Evolutionary conservation across 805 yeast genomes (phyloP).

Genomic region (Wickerhamiella slavikovae): DNA sequence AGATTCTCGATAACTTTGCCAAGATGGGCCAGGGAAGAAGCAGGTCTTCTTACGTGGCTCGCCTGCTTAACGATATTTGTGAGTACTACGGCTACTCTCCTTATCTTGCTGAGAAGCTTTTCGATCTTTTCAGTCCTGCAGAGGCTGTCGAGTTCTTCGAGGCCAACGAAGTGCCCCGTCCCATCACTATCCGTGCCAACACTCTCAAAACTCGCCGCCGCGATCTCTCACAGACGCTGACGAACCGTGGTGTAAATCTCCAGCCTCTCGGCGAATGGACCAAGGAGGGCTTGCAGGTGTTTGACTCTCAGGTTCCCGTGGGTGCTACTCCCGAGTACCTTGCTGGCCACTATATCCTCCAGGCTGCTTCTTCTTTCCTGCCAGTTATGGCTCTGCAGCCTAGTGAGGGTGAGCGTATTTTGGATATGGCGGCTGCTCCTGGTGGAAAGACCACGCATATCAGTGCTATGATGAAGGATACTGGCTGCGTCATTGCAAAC

Average conservation of each 20-base stretch:
- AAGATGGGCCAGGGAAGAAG: slow-evolving; percentile 42
- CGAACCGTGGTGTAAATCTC: slow-evolving; percentile 88
- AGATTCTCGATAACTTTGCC: slow-evolving; percentile 75
- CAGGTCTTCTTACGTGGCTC: slow-evolving; percentile 61
- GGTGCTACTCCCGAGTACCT: slow-evolving; percentile 99
- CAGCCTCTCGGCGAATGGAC: slow-evolving; percentile 98
- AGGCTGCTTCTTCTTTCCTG: slow-evolving; percentile 93
- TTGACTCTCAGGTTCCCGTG: slow-evolving; percentile 97
- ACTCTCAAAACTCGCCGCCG: slow-evolving; percentile 87
- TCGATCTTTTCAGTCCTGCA: slow-evolving; percentile 75
- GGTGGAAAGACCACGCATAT: slow-evolving; percentile 96
- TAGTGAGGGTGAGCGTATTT: slow-evolving; percentile 84
- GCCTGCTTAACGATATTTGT: slow-evolving; percentile 69
- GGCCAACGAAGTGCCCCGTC: slow-evolving; percentile 94
- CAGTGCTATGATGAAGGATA: slow-evolving; percentile 91
- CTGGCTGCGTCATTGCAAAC: slow-evolving; percentile 93
- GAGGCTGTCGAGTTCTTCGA: slow-evolving; percentile 98
- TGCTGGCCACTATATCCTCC: slow-evolving; percentile 93
- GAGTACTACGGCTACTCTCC: slow-evolving; percentile 86
- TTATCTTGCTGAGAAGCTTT: slow-evolving; percentile 82
- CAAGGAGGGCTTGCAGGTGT: slow-evolving; percentile 90
- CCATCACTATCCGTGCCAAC: slow-evolving; percentile 93
- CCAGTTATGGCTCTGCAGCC: slow-evolving; percentile 97
- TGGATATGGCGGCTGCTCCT: slow-evolving; percentile 99
- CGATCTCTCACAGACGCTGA: slow-evolving; percentile 84